phyloP scores from a whole-genome alignment of 768 basidiomycete species.

The Tricholoma bakamatsutake region DNA sequence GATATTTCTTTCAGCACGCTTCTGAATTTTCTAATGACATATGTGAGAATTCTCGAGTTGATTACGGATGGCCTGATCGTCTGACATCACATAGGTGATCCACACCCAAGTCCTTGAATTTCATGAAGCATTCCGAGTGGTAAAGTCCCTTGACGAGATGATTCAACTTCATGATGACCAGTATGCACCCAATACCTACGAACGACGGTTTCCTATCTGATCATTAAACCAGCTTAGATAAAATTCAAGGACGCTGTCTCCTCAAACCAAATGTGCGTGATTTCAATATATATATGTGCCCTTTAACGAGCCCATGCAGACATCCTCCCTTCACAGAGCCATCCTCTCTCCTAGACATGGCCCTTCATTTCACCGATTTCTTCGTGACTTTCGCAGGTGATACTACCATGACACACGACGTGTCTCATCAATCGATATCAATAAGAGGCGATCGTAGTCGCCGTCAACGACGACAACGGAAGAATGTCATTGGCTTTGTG shows the following conservation, averaged over 20 bases:
- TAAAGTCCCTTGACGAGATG: slow-evolving; percentile 71
- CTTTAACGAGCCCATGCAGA: slow-evolving; percentile 34
- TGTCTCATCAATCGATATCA: slow-evolving; percentile 43
- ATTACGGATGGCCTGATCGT: not conserved
- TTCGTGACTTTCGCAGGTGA: slow-evolving; percentile 59
- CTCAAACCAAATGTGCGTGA: slow-evolving; percentile 50
- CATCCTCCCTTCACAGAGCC: slow-evolving; percentile 55
- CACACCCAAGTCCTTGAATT: slow-evolving; percentile 58
- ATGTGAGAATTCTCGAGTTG: slow-evolving; percentile 38
- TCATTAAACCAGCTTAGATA: slow-evolving; percentile 44
- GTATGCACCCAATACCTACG: slow-evolving; percentile 34
- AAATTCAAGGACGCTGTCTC: slow-evolving; percentile 56
- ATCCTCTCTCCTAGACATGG: slow-evolving; percentile 72
- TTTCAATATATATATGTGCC: slow-evolving; percentile 1
- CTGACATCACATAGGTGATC: slow-evolving; percentile 45
- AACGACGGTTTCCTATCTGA: not conserved
- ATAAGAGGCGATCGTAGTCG: slow-evolving; percentile 59
- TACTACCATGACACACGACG: slow-evolving; percentile 53
- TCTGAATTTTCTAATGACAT: slow-evolving; percentile 65
- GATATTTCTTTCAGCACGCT: slow-evolving; percentile 11
- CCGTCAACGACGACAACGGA: slow-evolving; percentile 47
- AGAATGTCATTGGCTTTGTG: slow-evolving; percentile 59
- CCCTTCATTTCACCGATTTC: slow-evolving; percentile 60
- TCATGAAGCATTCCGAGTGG: slow-evolving; percentile 45
- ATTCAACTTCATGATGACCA: slow-evolving; percentile 63